Evolutionary conservation across 805 yeast species (phyloP).

Genomic region (Vanderwaltozyma polyspora): DNA sequence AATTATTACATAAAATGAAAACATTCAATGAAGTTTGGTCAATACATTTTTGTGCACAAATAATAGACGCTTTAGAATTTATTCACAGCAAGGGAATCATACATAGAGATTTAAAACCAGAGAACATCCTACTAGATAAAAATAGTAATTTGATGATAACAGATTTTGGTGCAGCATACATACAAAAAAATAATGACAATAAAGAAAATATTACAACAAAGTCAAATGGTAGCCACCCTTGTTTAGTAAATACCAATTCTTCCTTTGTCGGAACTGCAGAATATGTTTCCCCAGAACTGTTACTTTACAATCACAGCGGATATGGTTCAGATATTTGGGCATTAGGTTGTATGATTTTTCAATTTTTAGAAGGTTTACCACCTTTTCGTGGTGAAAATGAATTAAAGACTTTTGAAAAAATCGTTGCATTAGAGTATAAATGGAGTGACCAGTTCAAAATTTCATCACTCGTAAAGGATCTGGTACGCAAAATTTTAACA

Average conservation of each 20-base stretch:
- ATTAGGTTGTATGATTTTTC: constrained; percentile 77
- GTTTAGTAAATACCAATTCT: constrained; percentile 24
- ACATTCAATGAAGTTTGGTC: constrained; percentile 65
- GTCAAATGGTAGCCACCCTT: constrained; percentile 20
- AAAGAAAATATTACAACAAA: constrained; percentile 5
- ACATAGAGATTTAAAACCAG: constrained; percentile 92
- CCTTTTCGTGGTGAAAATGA: constrained; percentile 86
- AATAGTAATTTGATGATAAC: constrained; percentile 86
- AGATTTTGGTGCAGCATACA: constrained; percentile 94
- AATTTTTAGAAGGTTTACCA: constrained; percentile 71
- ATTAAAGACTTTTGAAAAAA: constrained; percentile 78
- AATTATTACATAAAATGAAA: constrained; percentile 49
- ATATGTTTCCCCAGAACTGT: constrained; percentile 85
- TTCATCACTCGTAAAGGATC: constrained; percentile 38
- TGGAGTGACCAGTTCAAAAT: constrained; percentile 27
- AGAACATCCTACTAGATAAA: constrained; percentile 72
- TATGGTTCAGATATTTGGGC: constrained; percentile 91
- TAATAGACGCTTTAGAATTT: constrained; percentile 82
- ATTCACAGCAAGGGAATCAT: constrained; percentile 85
- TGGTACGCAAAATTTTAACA: constrained; percentile 55
- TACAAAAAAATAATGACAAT: constrained; percentile 22
- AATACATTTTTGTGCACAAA: constrained; percentile 71
- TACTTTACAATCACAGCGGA: constrained; percentile 69
- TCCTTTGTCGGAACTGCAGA: constrained; percentile 98
- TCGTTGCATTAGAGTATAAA: constrained; percentile 62